phyloP scores from a whole-genome alignment of 768 basidiomycete species.

The Nidula microcarpa region DNA sequence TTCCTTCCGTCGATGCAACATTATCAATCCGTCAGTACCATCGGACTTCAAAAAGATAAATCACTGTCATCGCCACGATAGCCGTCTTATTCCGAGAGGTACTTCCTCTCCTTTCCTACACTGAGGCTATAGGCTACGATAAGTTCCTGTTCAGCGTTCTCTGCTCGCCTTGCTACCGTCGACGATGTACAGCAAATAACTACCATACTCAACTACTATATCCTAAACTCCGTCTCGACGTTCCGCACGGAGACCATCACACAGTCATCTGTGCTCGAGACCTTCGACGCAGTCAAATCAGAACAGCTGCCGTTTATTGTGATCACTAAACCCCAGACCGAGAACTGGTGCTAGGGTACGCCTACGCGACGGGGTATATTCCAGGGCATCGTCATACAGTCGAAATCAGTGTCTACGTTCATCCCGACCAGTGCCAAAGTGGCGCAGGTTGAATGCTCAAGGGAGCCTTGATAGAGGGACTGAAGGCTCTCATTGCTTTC shows the following conservation, averaged over 20 bases:
- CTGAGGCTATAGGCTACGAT: background rate
- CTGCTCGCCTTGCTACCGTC: constrained; percentile 6
- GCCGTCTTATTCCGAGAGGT: background rate
- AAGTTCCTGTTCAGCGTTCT: background rate
- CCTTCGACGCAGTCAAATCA: background rate
- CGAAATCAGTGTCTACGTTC: constrained; percentile 15
- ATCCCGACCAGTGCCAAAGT: constrained; percentile 6
- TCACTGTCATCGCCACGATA: too few relatives aligned
- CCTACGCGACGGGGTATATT: constrained; percentile 12
- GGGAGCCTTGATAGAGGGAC: background rate
- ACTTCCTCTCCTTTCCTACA: background rate
- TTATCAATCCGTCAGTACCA: too few relatives aligned
- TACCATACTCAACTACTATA: constrained; percentile 15
- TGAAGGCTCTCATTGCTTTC: background rate
- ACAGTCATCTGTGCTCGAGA: constrained; percentile 1
- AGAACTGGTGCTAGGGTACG: constrained; percentile 10
- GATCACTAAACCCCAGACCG: background rate
- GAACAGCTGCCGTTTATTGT: background rate
- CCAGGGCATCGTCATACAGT: constrained; percentile 17
- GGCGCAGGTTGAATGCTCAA: constrained; percentile 11
- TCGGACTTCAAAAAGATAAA: too few relatives aligned
- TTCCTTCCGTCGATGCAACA: too few relatives aligned
- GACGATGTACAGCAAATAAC: constrained; percentile 12
- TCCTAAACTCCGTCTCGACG: constrained; percentile 11
- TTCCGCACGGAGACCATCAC: constrained; percentile 12